Base-by-base conservation (phyloP, 2,329 filamentous ascomycete species). In the Aspergillus pseudoviridinutans region DNA sequence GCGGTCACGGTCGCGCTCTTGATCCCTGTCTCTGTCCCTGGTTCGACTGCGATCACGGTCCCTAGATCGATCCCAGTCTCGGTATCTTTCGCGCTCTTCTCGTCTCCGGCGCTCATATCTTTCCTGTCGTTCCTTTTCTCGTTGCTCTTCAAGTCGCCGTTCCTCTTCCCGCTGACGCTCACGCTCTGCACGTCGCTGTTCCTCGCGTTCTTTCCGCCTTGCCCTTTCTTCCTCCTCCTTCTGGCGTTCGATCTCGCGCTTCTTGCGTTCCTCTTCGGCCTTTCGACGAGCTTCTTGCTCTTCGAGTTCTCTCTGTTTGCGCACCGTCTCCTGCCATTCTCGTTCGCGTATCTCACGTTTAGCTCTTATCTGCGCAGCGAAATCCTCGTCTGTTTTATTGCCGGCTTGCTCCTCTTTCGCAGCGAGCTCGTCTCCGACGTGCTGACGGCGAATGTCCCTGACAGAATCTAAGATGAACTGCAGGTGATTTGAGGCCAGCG, bases 371-470 rank as follows among this genome's bases (percentile, higher is more conserved):
- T 85, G 79, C 12, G 72, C 74, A 10, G 78, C 79, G 68, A 86
- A 87, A 35, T 84, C 82, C 49, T 85, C 83, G 59, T 87, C 85
- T 1, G 79, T 83, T 64, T 84, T 87, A 61, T 75, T 80, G 2
- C 85, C 85, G 44, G 76, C 76, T 54, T 73, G 64, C 58, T 82
- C 75, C 68, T 88, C 85, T 51, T 81, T 78, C 0, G 74, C 71
- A 5, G 84, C 83, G 6, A 73, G 72, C 53, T 83, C 82, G 9
- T 80, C 79, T n/a, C 85, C 85, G 53, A 87, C 76, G 58, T 87
- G 84, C 53, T 78, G 76, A 9, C 76, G 74, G 49, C 85, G 79
- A 54, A 86, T 82, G 12, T 84, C 82, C 51, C 85, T 76, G 58
- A 87, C 76, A 10, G 80, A 79, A 5, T 75, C 71, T 56, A 85